Base-by-base conservation (phyloP, 306 rosid species). In the Sophora flavescens region DNA sequence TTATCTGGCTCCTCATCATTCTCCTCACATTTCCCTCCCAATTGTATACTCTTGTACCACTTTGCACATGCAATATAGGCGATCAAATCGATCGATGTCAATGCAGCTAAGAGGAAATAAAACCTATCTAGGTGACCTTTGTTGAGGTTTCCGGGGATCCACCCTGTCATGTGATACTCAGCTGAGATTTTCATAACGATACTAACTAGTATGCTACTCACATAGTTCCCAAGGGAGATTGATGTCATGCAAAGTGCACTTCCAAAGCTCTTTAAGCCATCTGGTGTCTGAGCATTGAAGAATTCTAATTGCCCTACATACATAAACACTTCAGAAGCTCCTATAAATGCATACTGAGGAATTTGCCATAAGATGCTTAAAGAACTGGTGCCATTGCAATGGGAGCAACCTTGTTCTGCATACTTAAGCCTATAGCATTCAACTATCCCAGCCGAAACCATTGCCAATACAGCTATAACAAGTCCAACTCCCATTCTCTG, bases 271-370 rank as follows among this genome's bases (percentile, higher is more conserved):
- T 96, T 96, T 14, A 96, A 86, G 36, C 99, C 97, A 26, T 96
- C 99, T 6, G 99, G 99, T 30, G 99, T 84, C 81, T 96, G 99
- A 45, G 99, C 98, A 16, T 96, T 96, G 88, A 96, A 96, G 83
- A 96, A 96, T 78, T 96, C 99, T 75, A 96, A 74, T 65, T 96
- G 99, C 5, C 98, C 99, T 22, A 96, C 99, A 69, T 96, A 96
- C 99, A 96, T 96, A 82, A 96, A 96, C 30, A 92, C 99, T 78
- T 96, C 99, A 2, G 99, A 96, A 81, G 99, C 99, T 73, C 99
- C 99, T 66, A 96, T 92, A 16, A 88, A 86, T 51, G 96, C 93
- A 6, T 92, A 96, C 77, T 96, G 99, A 35, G 99, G 99, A 58
- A 93, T 82, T 84, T 96, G 99, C 99, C 99, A 96, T 65, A 96